Base-by-base conservation (phyloP, 768 basidiomycete genomes). In the Mycena leptocephala region DNA sequence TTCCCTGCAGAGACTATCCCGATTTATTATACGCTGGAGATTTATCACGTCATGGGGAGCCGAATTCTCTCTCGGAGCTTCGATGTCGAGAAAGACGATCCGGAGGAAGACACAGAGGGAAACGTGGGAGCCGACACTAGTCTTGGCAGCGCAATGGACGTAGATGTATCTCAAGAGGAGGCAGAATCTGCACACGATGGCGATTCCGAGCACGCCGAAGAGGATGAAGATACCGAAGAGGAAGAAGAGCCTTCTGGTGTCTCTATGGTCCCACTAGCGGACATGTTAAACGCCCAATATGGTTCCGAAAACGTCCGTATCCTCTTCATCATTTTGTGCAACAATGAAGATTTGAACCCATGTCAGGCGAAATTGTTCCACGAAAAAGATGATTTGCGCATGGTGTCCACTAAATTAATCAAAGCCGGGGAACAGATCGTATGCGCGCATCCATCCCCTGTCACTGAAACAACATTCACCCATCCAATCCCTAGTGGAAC, bases 211-310 rank as follows among this genome's bases (percentile, higher is more conserved):
- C 82, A 84, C 59, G 79, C 86, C 61, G 86, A 84, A 46, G 78
- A 80, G 75, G 26, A 61, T 55, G 87, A 85, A n/a, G 84, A 83
- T 26, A 86, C 85, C 24, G 87, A 83, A 1, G 80, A 80, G 6
- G 87, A 87, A 16, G 87, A 88, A 4, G 90, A 89, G 32, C 46
- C 75, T 2, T 46, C 59, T 26, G 84, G 83, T 3, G 92, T 95
- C 13, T 92, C 95, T 3, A 97, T 99, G 97, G 95, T 99, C 5
- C 97, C 98, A 0, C 93, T 99, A 87, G 98, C 98, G 4, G 98
- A 99, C 84, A 92, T 99, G 87, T 87, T 99, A 62, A 99, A 99
- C 80, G 98, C 98, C 14, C 91, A 93, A 67, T 95, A 92, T 82
- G 93, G 92, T 10, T 90, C 90, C 46, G 95, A 97, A 82, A 99